Evolutionary conservation across 768 basidiomycete species (phyloP).

Genomic region (Tricholoma flavovirens): DNA sequence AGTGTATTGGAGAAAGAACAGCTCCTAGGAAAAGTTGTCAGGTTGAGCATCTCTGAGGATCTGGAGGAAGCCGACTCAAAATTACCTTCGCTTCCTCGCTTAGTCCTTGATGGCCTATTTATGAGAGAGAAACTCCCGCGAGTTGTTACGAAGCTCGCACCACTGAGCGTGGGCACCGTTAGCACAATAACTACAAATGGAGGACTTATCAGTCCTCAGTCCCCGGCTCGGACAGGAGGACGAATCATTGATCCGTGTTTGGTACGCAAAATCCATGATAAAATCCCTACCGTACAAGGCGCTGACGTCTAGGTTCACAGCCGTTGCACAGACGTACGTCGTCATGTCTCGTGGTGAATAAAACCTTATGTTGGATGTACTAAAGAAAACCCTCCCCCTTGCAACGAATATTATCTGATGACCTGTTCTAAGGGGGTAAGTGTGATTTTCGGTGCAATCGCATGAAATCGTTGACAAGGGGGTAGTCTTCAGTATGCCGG

Average conservation of each 20-base stretch:
- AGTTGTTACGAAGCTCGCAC: conserved; percentile 37
- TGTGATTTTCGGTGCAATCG: conserved; percentile 5
- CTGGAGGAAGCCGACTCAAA: conserved; percentile 31
- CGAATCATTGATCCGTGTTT: conserved; percentile 57
- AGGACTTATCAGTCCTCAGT: conserved; percentile 64
- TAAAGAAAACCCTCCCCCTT: conserved; percentile 75
- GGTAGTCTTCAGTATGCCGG: conserved; percentile 60
- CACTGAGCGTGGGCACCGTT: conserved; percentile 39
- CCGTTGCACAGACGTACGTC: conserved; percentile 73
- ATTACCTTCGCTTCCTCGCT: conserved; percentile 44
- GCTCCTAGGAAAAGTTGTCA: conserved; percentile 59
- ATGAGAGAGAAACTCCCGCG: conserved; percentile 33
- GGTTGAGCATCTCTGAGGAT: conserved; percentile 47
- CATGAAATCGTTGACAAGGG: conserved; percentile 11
- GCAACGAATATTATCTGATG: conserved; percentile 83
- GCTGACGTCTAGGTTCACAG: conserved; percentile 26
- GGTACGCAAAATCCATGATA: conserved; percentile 32
- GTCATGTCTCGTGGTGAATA: not conserved
- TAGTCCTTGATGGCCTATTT: conserved; percentile 49
- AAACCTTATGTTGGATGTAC: not conserved
- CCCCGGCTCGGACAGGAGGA: conserved; percentile 41
- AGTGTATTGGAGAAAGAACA: conserved; percentile 53
- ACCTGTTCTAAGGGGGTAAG: conserved; percentile 72
- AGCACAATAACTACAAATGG: conserved; percentile 45
- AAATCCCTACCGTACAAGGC: conserved; percentile 6